A percentile compares a stretch with the other conserved stretches of the same genome.
phyloP scores from a whole-genome alignment of 768 basidiomycete genomes.

The Mrakia gelida region DNA sequence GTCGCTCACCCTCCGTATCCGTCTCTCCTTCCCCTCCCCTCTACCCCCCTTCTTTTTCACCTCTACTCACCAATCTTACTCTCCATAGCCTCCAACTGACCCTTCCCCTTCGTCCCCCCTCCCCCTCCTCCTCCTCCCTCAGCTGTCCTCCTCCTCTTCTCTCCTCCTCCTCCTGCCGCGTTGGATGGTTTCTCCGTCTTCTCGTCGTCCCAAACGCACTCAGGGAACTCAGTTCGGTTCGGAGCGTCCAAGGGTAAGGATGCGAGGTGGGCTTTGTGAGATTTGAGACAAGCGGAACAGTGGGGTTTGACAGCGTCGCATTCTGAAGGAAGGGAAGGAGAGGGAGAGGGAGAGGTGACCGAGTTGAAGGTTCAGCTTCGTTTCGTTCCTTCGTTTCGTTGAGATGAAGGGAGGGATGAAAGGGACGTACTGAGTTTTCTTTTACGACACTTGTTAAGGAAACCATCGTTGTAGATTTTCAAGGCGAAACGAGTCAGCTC shows the following conservation, averaged over 20 bases:
- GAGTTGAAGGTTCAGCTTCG: too few species aligned
- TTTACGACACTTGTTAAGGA: not conserved
- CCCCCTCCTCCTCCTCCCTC: not conserved
- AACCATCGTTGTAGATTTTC: not conserved
- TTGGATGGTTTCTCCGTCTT: not conserved
- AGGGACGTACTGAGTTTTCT: constrained; percentile 1
- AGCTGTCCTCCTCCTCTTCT: not conserved
- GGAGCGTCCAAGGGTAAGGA: not conserved
- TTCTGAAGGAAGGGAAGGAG: not conserved
- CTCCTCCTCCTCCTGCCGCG: not conserved
- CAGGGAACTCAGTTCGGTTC: not conserved
- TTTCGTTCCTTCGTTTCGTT: too few species aligned
- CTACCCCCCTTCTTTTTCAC: not conserved
- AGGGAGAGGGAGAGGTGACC: too few species aligned
- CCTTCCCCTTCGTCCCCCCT: not conserved
- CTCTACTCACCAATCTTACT: constrained; percentile 11
- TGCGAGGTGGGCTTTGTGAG: not conserved
- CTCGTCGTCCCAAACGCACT: constrained; percentile 27
- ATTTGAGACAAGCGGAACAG: constrained; percentile 17
- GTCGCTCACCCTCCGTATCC: too few species aligned
- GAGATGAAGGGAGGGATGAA: not conserved
- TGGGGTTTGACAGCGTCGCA: constrained; percentile 21
- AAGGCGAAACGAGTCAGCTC: not conserved
- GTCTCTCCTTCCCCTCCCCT: not conserved
- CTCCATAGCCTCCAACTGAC: constrained; percentile 11